Evolutionary conservation across 805 yeast genomes (phyloP).

Genomic region (baker's yeast (Saccharomyces cerevisiae)): DNA sequence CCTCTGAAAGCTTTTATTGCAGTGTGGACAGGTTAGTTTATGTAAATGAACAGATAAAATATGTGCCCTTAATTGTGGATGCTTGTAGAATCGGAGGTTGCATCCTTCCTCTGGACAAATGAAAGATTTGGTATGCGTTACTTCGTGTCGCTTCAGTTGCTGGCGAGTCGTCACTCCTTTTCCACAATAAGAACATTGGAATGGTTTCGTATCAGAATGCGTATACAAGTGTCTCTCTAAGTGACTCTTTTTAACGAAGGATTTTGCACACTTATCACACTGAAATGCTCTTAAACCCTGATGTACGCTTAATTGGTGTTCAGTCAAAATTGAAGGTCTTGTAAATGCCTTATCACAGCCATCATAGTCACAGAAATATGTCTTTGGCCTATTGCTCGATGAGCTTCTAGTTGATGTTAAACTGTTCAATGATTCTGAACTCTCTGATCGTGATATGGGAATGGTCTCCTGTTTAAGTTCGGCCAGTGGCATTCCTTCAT

Average conservation of each 20-base stretch:
- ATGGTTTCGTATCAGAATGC: constrained; percentile 61
- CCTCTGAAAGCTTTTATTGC: constrained; percentile 56
- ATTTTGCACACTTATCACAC: constrained; percentile 56
- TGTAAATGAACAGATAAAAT: constrained; percentile 51
- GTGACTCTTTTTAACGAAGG: constrained; percentile 74
- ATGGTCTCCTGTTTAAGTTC: background rate
- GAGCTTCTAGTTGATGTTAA: background rate
- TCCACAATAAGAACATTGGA: constrained; percentile 62
- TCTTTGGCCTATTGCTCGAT: constrained; percentile 45
- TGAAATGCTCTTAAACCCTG: constrained; percentile 67
- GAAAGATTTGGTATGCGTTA: constrained; percentile 66
- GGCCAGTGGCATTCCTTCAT: background rate
- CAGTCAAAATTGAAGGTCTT: constrained; percentile 74
- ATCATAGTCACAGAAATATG: constrained; percentile 51
- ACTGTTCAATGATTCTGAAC: background rate
- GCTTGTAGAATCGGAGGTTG: constrained; percentile 58
- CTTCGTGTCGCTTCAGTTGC: constrained; percentile 75
- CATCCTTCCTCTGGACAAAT: constrained; percentile 57
- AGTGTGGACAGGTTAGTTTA: constrained; percentile 47
- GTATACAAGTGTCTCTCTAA: constrained; percentile 62
- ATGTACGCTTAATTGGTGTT: constrained; percentile 66
- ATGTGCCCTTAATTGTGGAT: constrained; percentile 70
- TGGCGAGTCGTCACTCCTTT: constrained; percentile 77
- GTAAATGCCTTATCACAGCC: constrained; percentile 72
- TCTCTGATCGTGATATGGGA: background rate